phyloP scores from a whole-genome alignment of 2,329 filamentous ascomycete species.

The Cryphonectria naterciae region DNA sequence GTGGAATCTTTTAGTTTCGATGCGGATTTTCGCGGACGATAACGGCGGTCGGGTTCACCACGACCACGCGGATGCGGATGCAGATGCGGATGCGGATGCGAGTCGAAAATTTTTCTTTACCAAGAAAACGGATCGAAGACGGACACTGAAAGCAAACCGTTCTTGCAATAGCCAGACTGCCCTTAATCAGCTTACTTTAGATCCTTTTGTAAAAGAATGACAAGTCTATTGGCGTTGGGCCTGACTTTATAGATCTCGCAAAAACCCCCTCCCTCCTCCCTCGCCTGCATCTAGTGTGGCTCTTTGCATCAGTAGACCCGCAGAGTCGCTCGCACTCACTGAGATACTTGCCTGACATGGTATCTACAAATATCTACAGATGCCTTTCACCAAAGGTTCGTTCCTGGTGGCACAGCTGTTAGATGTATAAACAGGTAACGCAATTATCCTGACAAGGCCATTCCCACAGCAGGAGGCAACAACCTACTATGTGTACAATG shows the following conservation, averaged over 20 bases:
- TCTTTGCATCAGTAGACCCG: neutral
- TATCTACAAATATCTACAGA: neutral
- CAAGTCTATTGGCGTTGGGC: neutral
- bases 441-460: neutral
- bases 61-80: conserved; percentile 15
- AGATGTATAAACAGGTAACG: neutral
- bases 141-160: conserved; percentile 2
- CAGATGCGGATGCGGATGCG: conserved; percentile 20
- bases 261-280: neutral
- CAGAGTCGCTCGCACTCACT: neutral
- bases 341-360: neutral
- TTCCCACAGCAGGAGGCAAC: neutral
- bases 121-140: conserved; percentile 19
- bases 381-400: neutral
- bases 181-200: conserved; percentile 24
- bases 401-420: neutral
- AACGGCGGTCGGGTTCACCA: conserved; percentile 24
- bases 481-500: neutral
- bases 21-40: conserved; percentile 24
- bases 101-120: conserved; percentile 19
- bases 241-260: neutral
- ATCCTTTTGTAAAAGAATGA: conserved; percentile 22
- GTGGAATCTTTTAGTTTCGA: conserved; percentile 29
- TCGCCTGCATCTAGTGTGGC: neutral
- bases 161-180: conserved; percentile 4